Evolutionary conservation across 441 rosid genomes (phyloP), one percentile per base, ranked within the genome.

Genomic region (Isatis lusitanica): DNA sequence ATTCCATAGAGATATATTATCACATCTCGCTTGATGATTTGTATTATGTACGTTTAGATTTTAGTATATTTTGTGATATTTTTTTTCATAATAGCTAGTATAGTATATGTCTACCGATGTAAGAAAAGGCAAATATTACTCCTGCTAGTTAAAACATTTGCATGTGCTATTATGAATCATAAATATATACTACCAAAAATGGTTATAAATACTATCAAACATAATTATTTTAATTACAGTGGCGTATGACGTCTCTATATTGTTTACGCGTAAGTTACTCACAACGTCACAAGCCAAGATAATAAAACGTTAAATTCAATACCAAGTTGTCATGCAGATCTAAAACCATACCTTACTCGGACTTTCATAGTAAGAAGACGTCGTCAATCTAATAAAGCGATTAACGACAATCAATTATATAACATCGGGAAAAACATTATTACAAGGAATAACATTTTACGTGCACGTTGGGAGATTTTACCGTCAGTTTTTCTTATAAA

Each of bases 211-310:
- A 43, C 2, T 12, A 70, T 21, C 48, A 26, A 36, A 48, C 60
- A 30, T 70, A 38, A 30, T n/a, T 53, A 18, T 21, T 15, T 21
- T 30, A 42, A 30, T 31, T 58, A 70, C 57, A 35, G 38, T 69
- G 26, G 58, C 65, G 74, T 70, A 10, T 11, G 21, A 55, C 44
- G 47, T 73, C 31, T 64, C 50, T 46, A 13, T 65, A 3, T 57
- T 47, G 51, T 57, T 57, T 36, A 73, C 77, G 66, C 77, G 66
- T 66, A 56, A 65, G 13, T 46, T 26, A 73, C 58, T 65, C 57
- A 59, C 59, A 24, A 40, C 30, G 21, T 35, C 51, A 26, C 50
- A 66, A 57, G 33, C 52, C 66, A 63, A 2, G 31, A 63, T 52
- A 7, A 10, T 26, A 38, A 60, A 28, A 1, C 52, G 61, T 28